Evolutionary conservation across 352 stramenopile genomes (phyloP), one percentile per base, ranked within the genome.

Genomic region (Phytophthora ramorum): DNA sequence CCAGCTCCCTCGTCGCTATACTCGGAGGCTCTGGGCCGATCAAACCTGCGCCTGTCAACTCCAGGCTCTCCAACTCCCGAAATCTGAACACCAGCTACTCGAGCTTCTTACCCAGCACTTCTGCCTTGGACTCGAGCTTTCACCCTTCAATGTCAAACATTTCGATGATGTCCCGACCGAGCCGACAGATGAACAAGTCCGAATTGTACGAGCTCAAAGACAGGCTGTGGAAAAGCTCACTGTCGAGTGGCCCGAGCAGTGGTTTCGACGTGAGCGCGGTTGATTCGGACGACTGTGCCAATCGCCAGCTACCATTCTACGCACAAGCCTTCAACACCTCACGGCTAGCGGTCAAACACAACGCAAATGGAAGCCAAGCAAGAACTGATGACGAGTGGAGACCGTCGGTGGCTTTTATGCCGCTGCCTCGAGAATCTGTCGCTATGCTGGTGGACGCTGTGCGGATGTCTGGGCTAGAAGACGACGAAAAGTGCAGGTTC

Each of bases 361-460:
- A 53, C 16, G 32, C 48, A 14, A 41, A 32, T 32, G 26, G 26
- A 6, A 32, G 6, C 14, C 30, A n/a, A 40, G 20, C 19, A n/a
- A 6, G 32, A 34, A 22, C 32, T 4, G 2, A 54, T 57, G 65
- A 58, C 2, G 57, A 47, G 19, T 66, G 44, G 10, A 49, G 28
- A 34, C 69, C 53, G 6, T 73, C 66, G 1, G 58, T 73, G 16
- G 52, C 67, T 2, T 76, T 71, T 26, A 76, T 75, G 5, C 72
- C 67, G 19, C 48, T 88, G 5, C 79, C 81, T n/a, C 81, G 81
- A 2, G 81, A 90, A 58, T 88, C 79, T 2, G 63, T 85, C 2
- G 81, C 79, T 0, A 73, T 87, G 49, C 55, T 88, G 67, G 68
- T 88, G n/a, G 81, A 87, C 30, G 79, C 81, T 4, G 81, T 90